Evolutionary conservation across 257 asterid genomes (phyloP).

Genomic region (Nicotiana tabacum): DNA sequence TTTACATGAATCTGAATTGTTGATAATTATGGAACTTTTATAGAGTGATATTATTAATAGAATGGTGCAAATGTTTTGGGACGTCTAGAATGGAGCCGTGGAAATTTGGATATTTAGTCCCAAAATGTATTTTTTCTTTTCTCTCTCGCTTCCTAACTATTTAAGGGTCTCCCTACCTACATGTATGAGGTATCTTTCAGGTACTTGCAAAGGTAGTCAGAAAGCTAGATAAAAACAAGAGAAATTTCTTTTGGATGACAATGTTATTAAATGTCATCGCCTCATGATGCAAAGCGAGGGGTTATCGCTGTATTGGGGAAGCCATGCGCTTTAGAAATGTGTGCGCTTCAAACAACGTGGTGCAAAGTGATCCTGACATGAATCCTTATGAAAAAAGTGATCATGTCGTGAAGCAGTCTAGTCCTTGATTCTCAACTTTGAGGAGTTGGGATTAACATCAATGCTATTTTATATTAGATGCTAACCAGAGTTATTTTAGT

Average conservation of each 20-base stretch:
- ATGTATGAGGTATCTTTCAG: background rate
- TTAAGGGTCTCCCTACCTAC: background rate
- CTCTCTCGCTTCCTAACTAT: background rate
- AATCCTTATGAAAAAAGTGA: background rate
- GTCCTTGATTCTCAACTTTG: background rate
- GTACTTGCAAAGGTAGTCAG: background rate
- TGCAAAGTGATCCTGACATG: background rate
- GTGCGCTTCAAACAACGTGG: background rate
- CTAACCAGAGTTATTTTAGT: background rate
- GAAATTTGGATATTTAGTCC: background rate
- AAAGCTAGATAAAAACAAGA: background rate
- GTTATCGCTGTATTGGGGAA: background rate
- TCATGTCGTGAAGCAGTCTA: background rate
- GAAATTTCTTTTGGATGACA: slow-evolving; percentile 5
- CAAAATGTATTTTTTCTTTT: background rate
- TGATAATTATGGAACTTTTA: background rate
- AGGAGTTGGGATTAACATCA: background rate
- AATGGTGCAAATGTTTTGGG: background rate
- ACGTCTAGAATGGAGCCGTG: background rate
- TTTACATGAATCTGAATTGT: background rate
- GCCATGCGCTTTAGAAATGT: background rate
- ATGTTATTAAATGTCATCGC: background rate
- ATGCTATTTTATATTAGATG: background rate
- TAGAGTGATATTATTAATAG: background rate
- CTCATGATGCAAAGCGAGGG: background rate